Evolutionary conservation across 768 basidiomycete genomes (phyloP).

Genomic region (Trametes coccinea): DNA sequence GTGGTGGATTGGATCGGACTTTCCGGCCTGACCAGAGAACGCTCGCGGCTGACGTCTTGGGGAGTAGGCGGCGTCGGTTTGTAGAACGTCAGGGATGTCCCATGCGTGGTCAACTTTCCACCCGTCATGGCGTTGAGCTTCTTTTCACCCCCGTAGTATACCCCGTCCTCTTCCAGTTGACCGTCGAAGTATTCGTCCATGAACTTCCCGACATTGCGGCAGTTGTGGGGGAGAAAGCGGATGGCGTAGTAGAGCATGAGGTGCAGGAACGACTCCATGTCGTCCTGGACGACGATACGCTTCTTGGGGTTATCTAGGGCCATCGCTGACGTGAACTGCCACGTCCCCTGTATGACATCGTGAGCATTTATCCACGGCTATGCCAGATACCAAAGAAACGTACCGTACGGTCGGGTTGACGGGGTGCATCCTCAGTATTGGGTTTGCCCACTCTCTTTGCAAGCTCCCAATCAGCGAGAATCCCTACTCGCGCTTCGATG

Average conservation of each 20-base stretch:
- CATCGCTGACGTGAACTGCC: constrained; percentile 9
- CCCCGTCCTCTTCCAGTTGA: not conserved
- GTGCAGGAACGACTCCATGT: constrained; percentile 13
- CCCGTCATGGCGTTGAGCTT: not conserved
- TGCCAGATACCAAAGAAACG: not conserved
- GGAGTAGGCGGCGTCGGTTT: not conserved
- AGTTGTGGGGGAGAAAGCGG: constrained; percentile 5
- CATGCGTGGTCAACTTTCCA: not conserved
- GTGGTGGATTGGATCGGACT: too few species aligned
- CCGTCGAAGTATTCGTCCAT: constrained; percentile 7
- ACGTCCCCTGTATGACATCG: constrained; percentile 6
- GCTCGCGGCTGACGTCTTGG: not conserved
- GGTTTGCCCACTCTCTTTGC: not conserved
- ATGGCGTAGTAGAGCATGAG: constrained; percentile 7
- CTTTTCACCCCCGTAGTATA: not conserved
- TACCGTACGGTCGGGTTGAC: not conserved
- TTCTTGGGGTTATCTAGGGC: not conserved
- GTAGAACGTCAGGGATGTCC: not conserved
- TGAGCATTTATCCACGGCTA: not conserved
- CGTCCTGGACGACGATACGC: not conserved
- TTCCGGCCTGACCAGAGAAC: not conserved
- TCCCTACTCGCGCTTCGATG: not conserved
- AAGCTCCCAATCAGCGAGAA: constrained; percentile 4
- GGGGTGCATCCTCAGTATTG: not conserved
- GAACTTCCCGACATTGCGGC: not conserved